These are phyloP conservation scores for Chlamydomonas sp. DNA, from an alignment of 139 green algal species.

Conservation along the genomic window DNA sequence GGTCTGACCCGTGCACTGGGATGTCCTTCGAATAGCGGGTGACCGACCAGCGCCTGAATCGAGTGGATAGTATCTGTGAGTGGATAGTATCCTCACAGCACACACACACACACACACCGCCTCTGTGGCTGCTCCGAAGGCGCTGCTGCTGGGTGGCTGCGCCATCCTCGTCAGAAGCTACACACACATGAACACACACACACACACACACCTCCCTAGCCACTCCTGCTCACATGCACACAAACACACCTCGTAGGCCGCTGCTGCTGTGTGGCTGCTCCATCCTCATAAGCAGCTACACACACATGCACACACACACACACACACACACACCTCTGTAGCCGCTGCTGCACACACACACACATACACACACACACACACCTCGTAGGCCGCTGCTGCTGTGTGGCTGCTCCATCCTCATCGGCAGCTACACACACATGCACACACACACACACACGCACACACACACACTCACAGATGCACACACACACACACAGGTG, in stretches of 20 bases:
- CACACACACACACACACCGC: no score
- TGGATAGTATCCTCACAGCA: no score
- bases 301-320: neutral
- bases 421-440: neutral
- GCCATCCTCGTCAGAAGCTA: slow-evolving; percentile 81
- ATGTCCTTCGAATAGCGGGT: no score
- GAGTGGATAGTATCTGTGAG: no score
- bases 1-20: no score
- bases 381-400: slow-evolving; percentile 53
- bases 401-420: slow-evolving; percentile 10
- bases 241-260: slow-evolving; percentile 76
- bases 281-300: neutral
- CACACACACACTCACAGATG: neutral
- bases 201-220: neutral
- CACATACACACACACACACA: slow-evolving; percentile 69
- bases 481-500: neutral
- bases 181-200: slow-evolving; percentile 96
- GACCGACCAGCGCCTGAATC: no score
- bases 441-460: slow-evolving; percentile 2
- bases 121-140: no score
- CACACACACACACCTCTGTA: neutral
- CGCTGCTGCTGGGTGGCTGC: slow-evolving; percentile 41
- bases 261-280: slow-evolving; percentile 14
- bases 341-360: neutral
- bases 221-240: slow-evolving; percentile 30